phyloP scores from a whole-genome alignment of 768 basidiomycete species.

The Chiua virens region DNA sequence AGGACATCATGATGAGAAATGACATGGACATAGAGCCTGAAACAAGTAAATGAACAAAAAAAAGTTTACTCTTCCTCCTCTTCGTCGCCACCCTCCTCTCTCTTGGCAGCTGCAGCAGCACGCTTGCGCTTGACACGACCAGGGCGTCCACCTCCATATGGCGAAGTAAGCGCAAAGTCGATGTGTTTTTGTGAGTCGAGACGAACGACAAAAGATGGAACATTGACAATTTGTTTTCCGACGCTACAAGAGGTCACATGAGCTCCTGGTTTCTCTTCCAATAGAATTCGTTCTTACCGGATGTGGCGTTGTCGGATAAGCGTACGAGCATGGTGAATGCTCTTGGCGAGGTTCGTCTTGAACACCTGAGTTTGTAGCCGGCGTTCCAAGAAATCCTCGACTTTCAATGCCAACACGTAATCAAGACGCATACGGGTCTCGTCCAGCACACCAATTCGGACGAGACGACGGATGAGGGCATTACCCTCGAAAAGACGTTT shows the following conservation, averaged over 20 bases:
- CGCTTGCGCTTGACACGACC: constrained; percentile 99
- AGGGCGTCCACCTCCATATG: constrained; percentile 91
- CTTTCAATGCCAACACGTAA: constrained; percentile 99
- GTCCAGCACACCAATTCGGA: constrained; percentile 99
- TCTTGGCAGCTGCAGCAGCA: constrained; percentile 87
- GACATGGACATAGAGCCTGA: constrained; percentile 27
- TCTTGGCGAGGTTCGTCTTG: constrained; percentile 97
- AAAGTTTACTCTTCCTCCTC: constrained; percentile 82
- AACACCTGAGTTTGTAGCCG: constrained; percentile 99
- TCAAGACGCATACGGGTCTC: constrained; percentile 99
- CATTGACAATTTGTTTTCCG: constrained; percentile 98
- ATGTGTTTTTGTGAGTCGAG: constrained; percentile 99
- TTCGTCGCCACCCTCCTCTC: constrained; percentile 85
- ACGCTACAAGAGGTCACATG: constrained; percentile 52
- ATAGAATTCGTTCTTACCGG: constrained; percentile 55
- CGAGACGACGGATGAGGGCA: constrained; percentile 92
- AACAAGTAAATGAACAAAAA: constrained; percentile 24
- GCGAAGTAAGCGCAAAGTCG: constrained; percentile 96
- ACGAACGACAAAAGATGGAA: constrained; percentile 98
- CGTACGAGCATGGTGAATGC: constrained; percentile 97
- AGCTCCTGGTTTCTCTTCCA: not conserved
- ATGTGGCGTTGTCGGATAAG: constrained; percentile 99
- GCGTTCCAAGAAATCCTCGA: constrained; percentile 99
- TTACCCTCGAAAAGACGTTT: constrained; percentile 99
- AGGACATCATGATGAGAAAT: constrained; percentile 29